Base-by-base conservation (phyloP, 2,329 filamentous ascomycete genomes). In the Rosellinia necatrix region DNA sequence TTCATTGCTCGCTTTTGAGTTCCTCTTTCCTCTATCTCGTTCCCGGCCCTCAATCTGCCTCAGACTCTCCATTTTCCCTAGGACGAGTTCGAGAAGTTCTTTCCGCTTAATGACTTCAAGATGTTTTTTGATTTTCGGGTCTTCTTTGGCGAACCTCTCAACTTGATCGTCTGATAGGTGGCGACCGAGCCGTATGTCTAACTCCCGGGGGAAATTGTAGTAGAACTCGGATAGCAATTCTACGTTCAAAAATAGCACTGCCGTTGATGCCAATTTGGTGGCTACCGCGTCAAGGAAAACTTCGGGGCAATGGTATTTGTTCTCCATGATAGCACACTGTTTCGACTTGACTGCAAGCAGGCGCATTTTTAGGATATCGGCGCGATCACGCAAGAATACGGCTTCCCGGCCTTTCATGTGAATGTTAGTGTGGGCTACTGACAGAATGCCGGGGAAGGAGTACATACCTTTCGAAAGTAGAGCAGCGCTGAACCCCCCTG, bases 201-300 rank as follows among this genome's bases (percentile, higher is more conserved):
- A 83, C 71, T 97, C 92, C 34, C 94, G 85, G 0, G 94, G 94
- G 74, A 99, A 99, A 70, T 94, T 92, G 76, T 97, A 96, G 77
- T 96, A 97, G 72, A 97, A 99, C 70, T 99, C 96, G 2, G 90
- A 93, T 15, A 99, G 83, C 17, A 99, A 82, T 76, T 99, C 96
- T 9, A 97, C 94, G 68, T 99, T 97, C 25, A 99, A 83, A 80
- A 99, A 99, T 0, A 99, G 84, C 7, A 99, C 94, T 2, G 94
- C 93, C 0, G 94, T 99, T 1, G 91, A 89, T 3, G 93, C 96
- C 44, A 99, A 83, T 75, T 97, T 97, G 64, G 92, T 91, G 1
- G 94, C 92, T 2, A 96, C 94, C 3, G 96, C 92, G 68, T 99
- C 92, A n/a, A 99, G 85, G 78, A 99, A 99, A 13, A 99, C 85